Evolutionary conservation across 2,329 filamentous ascomycete species (phyloP).

Genomic region (Mycosphaerella sp.): DNA sequence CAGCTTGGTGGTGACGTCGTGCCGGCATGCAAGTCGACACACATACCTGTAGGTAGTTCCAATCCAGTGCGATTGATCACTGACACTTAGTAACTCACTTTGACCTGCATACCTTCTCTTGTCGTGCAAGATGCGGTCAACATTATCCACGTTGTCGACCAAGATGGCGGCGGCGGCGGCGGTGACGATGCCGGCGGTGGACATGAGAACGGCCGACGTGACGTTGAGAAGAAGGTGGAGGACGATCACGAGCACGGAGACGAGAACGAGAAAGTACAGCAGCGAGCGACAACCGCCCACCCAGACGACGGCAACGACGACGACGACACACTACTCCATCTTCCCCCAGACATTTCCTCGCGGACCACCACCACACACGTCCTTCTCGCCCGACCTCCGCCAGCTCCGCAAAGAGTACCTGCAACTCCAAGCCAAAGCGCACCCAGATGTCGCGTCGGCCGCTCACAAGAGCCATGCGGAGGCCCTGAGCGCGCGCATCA

Average conservation of each 20-base stretch:
- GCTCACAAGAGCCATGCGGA: slow-evolving; percentile 58
- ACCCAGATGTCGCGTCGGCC: slow-evolving; percentile 60
- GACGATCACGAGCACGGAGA: background rate
- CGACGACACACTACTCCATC: slow-evolving; percentile 69
- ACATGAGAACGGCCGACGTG: background rate
- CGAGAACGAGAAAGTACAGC: background rate
- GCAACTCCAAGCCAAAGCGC: slow-evolving; percentile 67
- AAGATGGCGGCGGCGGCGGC: background rate
- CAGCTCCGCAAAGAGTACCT: slow-evolving; percentile 79
- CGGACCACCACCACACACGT: slow-evolving; percentile 70
- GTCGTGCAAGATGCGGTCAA: background rate
- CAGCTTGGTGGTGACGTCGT: slow-evolving; percentile 7
- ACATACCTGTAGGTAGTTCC: background rate
- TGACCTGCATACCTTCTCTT: background rate
- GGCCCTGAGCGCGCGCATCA: slow-evolving; percentile 73
- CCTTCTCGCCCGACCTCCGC: slow-evolving; percentile 66
- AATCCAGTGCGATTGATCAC: background rate
- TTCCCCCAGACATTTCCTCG: slow-evolving; percentile 72
- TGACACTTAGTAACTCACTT: too few species aligned
- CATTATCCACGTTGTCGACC: background rate
- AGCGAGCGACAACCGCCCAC: background rate
- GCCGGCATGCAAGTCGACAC: background rate
- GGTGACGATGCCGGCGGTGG: slow-evolving; percentile 1
- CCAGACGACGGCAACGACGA: slow-evolving; percentile 37
- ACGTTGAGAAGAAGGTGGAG: too few species aligned